A percentile compares a stretch with the other conserved stretches of the same genome.
These are phyloP conservation scores for Colletotrichum theobromicola DNA, from an alignment of 2,329 filamentous ascomycete genomes.

Conservation along the genomic window DNA sequence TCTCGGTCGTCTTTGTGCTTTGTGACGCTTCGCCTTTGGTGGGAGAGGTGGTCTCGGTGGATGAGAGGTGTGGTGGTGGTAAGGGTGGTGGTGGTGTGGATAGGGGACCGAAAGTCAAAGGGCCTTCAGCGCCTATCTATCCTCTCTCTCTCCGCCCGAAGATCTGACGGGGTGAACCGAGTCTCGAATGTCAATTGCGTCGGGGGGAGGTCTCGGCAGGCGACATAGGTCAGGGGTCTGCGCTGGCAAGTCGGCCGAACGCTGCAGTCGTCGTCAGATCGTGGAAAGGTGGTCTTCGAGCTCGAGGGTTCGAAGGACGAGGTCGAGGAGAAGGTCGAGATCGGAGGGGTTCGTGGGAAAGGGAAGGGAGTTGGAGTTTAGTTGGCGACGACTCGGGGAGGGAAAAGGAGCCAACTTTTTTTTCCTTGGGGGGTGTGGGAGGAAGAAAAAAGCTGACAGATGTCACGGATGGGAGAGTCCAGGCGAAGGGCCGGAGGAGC, in stretches of 20 bases:
- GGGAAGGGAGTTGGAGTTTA: not conserved
- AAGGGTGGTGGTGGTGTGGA: not conserved
- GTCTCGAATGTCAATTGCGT: conserved; percentile 2
- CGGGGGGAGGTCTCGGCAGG: conserved; percentile 6
- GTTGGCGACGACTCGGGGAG: not conserved
- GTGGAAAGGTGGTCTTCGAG: not conserved
- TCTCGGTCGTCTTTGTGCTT: conserved; percentile 6
- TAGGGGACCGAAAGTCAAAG: not conserved
- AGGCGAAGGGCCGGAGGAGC: not conserved
- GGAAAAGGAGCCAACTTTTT: conserved; percentile 10
- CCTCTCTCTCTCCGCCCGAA: not conserved
- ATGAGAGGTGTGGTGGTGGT: not conserved
- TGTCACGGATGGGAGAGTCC: conserved; percentile 8
- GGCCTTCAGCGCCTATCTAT: not conserved
- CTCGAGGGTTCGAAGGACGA: not conserved
- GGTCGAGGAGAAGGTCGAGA: not conserved
- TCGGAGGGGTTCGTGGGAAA: conserved; percentile 7
- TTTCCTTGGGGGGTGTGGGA: not conserved
- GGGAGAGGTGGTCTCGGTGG: not conserved
- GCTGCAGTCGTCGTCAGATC: conserved; percentile 2
- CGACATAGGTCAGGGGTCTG: conserved; percentile 11
- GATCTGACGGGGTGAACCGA: conserved; percentile 3
- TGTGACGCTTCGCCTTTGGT: not conserved
- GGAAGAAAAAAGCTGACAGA: conserved; percentile 18
- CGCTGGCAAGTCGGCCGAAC: conserved; percentile 2